Evolutionary conservation across 2,329 filamentous ascomycete genomes (phyloP).

Genomic region (Aaosphaeria pasadenensis): DNA sequence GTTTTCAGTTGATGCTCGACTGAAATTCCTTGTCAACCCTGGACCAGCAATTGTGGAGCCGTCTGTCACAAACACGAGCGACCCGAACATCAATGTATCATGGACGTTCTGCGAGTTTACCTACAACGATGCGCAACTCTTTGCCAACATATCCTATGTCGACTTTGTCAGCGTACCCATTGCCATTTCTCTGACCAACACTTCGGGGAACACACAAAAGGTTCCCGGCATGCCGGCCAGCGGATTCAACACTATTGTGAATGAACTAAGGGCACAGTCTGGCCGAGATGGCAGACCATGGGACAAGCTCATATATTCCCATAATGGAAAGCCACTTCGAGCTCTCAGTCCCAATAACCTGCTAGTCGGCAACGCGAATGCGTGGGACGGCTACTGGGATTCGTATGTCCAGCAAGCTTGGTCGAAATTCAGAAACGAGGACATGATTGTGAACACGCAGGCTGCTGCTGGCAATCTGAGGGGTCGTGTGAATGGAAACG

Average conservation of each 20-base stretch:
- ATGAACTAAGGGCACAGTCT: conserved; percentile 55
- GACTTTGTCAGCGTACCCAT: conserved; percentile 62
- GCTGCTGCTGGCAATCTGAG: conserved; percentile 53
- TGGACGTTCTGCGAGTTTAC: conserved; percentile 51
- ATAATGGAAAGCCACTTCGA: conserved; percentile 36
- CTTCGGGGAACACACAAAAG: conserved; percentile 37
- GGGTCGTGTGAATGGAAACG: conserved; percentile 45
- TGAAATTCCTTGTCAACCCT: conserved; percentile 70
- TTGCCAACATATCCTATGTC: conserved; percentile 64
- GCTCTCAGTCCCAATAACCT: conserved; percentile 46
- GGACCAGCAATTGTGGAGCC: conserved; percentile 73
- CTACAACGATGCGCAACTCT: conserved; percentile 46
- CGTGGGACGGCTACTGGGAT: conserved; percentile 53
- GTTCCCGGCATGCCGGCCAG: conserved; percentile 58
- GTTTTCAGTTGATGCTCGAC: conserved; percentile 60
- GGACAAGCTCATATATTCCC: conserved; percentile 56
- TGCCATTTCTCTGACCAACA: conserved; percentile 44
- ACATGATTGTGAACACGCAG: conserved; percentile 64
- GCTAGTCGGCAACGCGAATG: conserved; percentile 43
- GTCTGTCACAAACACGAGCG: conserved; percentile 62
- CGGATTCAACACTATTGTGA: conserved; percentile 56
- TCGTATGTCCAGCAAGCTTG: conserved; percentile 53
- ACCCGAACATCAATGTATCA: conserved; percentile 44
- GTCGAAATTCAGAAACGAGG: conserved; percentile 42
- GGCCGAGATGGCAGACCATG: conserved; percentile 55